Base-by-base conservation (phyloP, 352 stramenopile species). In the Globisporangium nagaii region DNA sequence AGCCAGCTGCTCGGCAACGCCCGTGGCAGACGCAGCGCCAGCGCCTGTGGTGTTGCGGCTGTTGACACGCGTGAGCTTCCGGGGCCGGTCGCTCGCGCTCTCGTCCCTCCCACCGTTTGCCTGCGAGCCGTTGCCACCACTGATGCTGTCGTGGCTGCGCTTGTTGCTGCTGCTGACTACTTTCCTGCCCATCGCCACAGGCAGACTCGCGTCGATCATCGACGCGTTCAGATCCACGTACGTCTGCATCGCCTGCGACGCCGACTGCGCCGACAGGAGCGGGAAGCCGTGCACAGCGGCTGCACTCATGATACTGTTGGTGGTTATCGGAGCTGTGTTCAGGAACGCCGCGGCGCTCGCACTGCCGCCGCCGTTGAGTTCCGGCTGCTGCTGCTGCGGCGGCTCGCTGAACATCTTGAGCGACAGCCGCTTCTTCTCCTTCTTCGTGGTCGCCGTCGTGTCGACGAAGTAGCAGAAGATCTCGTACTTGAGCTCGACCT, bases 401-500 rank as follows among this genome's bases (percentile, higher is more conserved):
- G 71, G 56, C 31, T 74, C 30, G 2, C 46, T 71, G 60, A 83
- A 83, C 70, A 79, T 76, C 59, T 86, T 84, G 55, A 85, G 78
- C n/a, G 66, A 73, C 20, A 80, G 19, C 2, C 74, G 66, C 55
- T 84, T 84, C 63, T 84, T 84, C 34, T 78, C 70, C 44, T 84
- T 83, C 53, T 85, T 82, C 34, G 57, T 76, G 2, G 71, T 78
- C n/a, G n/a, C n/a, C n/a, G n/a, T n/a, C 15, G 71, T 71, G 65
- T 90, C 79, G 44, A 86, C 68, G 62, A 90, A 90, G 58, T 90
- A 90, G 57, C 76, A 84, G 55, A 90, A 90, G 5, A 90, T 67
- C 43, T 89, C 79, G 63, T 86, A 90, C 69, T 87, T 90, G 47
- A 89, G 75, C 43, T 90, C 79, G 25, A 79, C 73, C 58, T 89